Percentiles rank a stretch among this genome's conserved stretches.
These are phyloP conservation scores for Grosmannia huntii DNA, from an alignment of 2,329 filamentous ascomycete genomes.

Conservation along the genomic window DNA sequence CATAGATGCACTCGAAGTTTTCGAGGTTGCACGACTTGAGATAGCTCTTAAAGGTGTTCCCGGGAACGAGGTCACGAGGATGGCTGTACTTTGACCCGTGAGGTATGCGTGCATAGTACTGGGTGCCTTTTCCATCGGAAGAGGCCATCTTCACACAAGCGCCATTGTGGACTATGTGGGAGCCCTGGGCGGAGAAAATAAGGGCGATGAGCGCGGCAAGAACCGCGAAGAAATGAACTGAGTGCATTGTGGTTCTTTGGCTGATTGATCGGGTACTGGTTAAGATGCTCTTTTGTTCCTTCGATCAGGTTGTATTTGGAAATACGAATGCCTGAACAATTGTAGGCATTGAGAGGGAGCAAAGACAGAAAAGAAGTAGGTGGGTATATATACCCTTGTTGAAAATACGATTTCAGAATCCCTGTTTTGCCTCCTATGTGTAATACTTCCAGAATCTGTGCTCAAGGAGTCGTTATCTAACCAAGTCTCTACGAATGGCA, in stretches of 20 bases:
- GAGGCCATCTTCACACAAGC: background rate
- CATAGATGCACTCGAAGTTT: background rate
- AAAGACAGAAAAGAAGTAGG: background rate
- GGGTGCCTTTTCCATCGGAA: background rate
- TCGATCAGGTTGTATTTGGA: background rate
- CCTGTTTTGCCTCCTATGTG: background rate
- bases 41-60: background rate
- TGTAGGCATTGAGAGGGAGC: background rate
- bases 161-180: background rate
- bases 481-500: too few relatives aligned
- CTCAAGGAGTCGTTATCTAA: too few relatives aligned
- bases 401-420: too few relatives aligned
- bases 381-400: background rate
- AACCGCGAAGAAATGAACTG: background rate
- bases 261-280: too few relatives aligned
- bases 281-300: background rate
- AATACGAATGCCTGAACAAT: background rate
- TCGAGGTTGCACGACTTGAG: background rate
- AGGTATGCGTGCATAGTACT: conserved; percentile 2
- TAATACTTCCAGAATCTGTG: too few relatives aligned
- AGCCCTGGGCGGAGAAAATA: background rate
- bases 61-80: background rate
- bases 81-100: background rate
- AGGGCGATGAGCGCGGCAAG: background rate
- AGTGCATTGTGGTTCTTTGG: background rate